A percentile compares a stretch with the other conserved stretches of the same genome.
These are phyloP conservation scores for Hanseniaspora osmophila DNA, from an alignment of 805 yeast species.

Conservation along the genomic window DNA sequence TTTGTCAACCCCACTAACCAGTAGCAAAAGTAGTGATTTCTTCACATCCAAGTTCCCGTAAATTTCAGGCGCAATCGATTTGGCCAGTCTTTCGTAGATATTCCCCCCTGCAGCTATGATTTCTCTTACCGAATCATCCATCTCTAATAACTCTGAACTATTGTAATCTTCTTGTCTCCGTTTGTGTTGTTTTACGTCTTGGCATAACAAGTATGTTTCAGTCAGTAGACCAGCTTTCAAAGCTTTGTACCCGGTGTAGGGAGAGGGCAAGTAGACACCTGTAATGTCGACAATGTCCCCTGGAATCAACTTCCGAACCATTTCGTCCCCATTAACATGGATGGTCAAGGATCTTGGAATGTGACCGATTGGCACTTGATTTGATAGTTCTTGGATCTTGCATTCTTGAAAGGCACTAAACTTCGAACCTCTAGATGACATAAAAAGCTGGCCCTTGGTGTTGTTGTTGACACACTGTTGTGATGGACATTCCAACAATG, in stretches of 20 bases:
- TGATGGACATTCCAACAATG: slow-evolving; percentile 79
- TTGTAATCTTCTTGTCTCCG: slow-evolving; percentile 13
- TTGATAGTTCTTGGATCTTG: slow-evolving; percentile 83
- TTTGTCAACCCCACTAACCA: slow-evolving; percentile 93
- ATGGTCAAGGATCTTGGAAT: slow-evolving; percentile 79
- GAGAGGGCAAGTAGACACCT: slow-evolving; percentile 86
- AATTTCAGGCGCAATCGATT: slow-evolving; percentile 94
- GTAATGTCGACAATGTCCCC: slow-evolving; percentile 91
- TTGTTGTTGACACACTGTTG: slow-evolving; percentile 64
- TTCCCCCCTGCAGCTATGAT: slow-evolving; percentile 43
- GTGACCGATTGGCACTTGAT: slow-evolving; percentile 96
- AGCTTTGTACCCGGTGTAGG: slow-evolving; percentile 92
- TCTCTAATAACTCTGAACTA: slow-evolving; percentile 28
- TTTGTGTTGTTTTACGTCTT: slow-evolving; percentile 74
- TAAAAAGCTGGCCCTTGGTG: slow-evolving; percentile 76
- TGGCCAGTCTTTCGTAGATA: slow-evolving; percentile 65
- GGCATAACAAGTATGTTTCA: slow-evolving; percentile 86
- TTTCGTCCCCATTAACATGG: slow-evolving; percentile 73
- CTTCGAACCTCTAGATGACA: slow-evolving; percentile 91
- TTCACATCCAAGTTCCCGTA: slow-evolving; percentile 89
- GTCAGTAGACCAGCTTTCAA: slow-evolving; percentile 84
- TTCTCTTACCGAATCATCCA: slow-evolving; percentile 38
- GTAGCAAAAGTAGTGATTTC: slow-evolving; percentile 68
- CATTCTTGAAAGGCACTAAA: slow-evolving; percentile 92
- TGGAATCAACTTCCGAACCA: slow-evolving; percentile 77